Evolutionary conservation across 768 basidiomycete species (phyloP).

Genomic region (Termitomyces sp.): DNA sequence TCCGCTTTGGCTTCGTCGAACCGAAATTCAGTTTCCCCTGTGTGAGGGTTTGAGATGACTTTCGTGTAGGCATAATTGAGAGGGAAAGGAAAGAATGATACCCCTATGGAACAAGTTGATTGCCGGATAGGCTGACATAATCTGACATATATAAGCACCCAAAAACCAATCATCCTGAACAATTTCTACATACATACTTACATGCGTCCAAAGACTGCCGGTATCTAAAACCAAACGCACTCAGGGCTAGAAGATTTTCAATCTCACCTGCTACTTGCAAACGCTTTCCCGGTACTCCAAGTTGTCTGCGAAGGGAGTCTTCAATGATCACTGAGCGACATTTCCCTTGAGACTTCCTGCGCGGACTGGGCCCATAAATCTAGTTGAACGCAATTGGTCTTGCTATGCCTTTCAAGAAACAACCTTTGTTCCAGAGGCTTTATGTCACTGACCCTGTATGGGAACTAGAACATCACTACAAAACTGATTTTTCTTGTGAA

Average conservation of each 20-base stretch:
- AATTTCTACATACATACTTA: no score
- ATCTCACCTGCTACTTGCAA: not conserved
- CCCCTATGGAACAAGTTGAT: not conserved
- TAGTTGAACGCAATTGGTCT: not conserved
- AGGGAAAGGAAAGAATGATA: not conserved
- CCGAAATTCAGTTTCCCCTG: slow-evolving; percentile 44
- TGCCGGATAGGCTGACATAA: not conserved
- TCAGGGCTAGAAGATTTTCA: not conserved
- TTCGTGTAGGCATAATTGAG: slow-evolving; percentile 1
- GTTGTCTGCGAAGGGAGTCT: not conserved
- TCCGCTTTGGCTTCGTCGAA: slow-evolving; percentile 38
- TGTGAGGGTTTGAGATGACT: slow-evolving; percentile 23
- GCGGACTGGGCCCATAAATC: not conserved
- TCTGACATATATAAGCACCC: no score
- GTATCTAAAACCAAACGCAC: not conserved
- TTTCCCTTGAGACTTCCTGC: not conserved
- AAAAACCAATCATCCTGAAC: no score
- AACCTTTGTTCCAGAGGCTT: not conserved
- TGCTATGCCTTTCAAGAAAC: not conserved
- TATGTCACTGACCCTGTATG: not conserved
- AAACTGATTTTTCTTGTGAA: no score
- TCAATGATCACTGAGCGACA: not conserved
- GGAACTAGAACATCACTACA: no score
- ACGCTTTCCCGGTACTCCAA: not conserved
- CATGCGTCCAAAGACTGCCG: no score